These are phyloP conservation scores for Scedosporium boydii DNA, from an alignment of 2,329 filamentous ascomycete genomes.

Conservation along the genomic window DNA sequence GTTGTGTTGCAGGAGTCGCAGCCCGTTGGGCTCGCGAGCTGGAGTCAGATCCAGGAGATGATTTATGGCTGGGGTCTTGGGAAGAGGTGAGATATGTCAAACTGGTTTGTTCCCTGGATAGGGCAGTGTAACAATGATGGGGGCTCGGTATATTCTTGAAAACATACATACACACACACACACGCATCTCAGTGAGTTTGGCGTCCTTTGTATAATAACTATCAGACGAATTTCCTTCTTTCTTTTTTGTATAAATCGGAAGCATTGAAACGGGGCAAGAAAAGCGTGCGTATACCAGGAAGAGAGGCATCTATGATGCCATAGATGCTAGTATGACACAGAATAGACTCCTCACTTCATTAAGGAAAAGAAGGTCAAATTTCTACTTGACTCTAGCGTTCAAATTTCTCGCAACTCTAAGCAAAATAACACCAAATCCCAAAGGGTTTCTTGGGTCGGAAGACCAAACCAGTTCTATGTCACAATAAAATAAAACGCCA, in stretches of 20 bases:
- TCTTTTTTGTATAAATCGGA: neutral
- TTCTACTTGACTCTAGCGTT: too few relatives aligned
- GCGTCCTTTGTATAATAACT: neutral
- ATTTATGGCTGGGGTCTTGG: slow-evolving; percentile 81
- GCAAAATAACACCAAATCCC: too few relatives aligned
- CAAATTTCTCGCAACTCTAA: too few relatives aligned
- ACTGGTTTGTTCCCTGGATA: too few relatives aligned
- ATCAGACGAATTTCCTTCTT: neutral
- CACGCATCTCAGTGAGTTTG: neutral
- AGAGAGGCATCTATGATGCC: neutral
- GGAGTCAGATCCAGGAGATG: slow-evolving; percentile 83
- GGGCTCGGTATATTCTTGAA: too few relatives aligned
- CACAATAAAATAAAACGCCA: neutral
- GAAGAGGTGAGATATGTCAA: slow-evolving; percentile 23
- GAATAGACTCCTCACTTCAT: neutral
- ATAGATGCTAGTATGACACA: neutral
- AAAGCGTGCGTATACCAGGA: neutral
- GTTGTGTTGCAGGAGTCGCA: slow-evolving; percentile 91
- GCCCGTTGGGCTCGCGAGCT: slow-evolving; percentile 62
- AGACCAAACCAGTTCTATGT: neutral
- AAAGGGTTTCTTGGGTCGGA: neutral
- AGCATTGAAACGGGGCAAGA: neutral
- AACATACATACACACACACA: too few relatives aligned
- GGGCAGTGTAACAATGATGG: too few relatives aligned
- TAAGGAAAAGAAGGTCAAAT: neutral